Evolutionary conservation across 768 basidiomycete genomes (phyloP), one percentile per base, ranked within the genome.

Genomic region (Tulasnella sp.): DNA sequence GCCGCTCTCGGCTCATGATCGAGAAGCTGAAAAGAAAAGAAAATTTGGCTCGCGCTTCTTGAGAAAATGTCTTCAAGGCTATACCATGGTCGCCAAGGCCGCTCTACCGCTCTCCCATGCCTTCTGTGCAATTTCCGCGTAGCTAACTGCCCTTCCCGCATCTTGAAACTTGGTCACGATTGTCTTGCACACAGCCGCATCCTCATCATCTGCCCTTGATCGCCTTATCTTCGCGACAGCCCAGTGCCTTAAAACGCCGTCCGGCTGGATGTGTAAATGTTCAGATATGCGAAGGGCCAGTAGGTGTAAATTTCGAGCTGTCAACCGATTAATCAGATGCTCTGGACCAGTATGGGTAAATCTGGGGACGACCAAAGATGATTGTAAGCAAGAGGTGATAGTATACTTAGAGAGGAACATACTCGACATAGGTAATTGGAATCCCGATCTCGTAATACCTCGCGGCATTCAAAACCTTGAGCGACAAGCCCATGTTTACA

Each of bases 401-500:
- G 31, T 34, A 7, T 38, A n/a, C 34, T 5, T 38, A 51, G 45
- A 43, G 49, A 49, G 27, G 21, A 3, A 69, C 86, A 63, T 67
- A 96, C 92, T 97, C 87, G 1, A 84, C 78, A 71, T 90, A 89
- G 1, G 92, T 94, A 30, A 99, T 74, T 2, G 94, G 92, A 44
- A 98, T 85, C 0, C 93, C 94, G 45, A 97, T 85, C 65, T 94
- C 90, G 65, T 86, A 92, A 69, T 81, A 86, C 52, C 92, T 80
- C 30, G 94, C 85, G 8, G 92, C 91, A 67, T 98, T 98, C 30
- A 98, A 73, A 41, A 99, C 93, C 67, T 93, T 92, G 24, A 99
- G 76, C 1, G 84, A 83, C 68, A 92, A 87, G 0, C 91, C 92
- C 85, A 96, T 92, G 49, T 82, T 78, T 30, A 98, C 82, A 65